phyloP scores from a whole-genome alignment of 176 grass and related monocot species.

The Pontederia crassipes region DNA sequence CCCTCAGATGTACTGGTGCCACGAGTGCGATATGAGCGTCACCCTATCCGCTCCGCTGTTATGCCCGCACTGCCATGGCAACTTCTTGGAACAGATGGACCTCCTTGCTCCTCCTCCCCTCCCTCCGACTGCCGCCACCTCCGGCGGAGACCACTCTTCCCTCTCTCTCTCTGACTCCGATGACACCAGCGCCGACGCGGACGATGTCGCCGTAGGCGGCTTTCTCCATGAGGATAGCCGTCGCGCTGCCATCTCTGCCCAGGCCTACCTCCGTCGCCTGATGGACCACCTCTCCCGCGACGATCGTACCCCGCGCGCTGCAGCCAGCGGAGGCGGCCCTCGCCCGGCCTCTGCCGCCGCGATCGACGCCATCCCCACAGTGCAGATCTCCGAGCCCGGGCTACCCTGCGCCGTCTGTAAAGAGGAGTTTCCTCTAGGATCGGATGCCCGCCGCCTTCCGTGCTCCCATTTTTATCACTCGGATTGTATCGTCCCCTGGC shows the following conservation, averaged over 20 bases:
- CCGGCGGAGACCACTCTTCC: constrained; percentile 21
- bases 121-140: constrained; percentile 15
- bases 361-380: constrained; percentile 56
- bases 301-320: not conserved
- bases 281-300: constrained; percentile 24
- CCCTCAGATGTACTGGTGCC: constrained; percentile 28
- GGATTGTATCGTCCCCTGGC: constrained; percentile 69
- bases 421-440: constrained; percentile 51
- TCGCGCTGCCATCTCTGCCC: constrained; percentile 9
- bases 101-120: constrained; percentile 2
- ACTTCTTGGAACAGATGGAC: constrained; percentile 41
- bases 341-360: constrained; percentile 37
- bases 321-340: constrained; percentile 4
- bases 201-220: not conserved
- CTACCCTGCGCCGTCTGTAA: constrained; percentile 62
- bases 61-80: constrained; percentile 55
- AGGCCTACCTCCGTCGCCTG: constrained; percentile 27
- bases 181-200: constrained; percentile 5
- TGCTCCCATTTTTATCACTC: constrained; percentile 80
- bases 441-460: constrained; percentile 45
- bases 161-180: constrained; percentile 21
- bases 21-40: constrained; percentile 36
- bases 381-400: constrained; percentile 42
- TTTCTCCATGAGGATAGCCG: constrained; percentile 7
- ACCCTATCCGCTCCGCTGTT: constrained; percentile 18